phyloP scores from a whole-genome alignment of 192 early-diverging fungal species.

The Coemansia sp. region DNA sequence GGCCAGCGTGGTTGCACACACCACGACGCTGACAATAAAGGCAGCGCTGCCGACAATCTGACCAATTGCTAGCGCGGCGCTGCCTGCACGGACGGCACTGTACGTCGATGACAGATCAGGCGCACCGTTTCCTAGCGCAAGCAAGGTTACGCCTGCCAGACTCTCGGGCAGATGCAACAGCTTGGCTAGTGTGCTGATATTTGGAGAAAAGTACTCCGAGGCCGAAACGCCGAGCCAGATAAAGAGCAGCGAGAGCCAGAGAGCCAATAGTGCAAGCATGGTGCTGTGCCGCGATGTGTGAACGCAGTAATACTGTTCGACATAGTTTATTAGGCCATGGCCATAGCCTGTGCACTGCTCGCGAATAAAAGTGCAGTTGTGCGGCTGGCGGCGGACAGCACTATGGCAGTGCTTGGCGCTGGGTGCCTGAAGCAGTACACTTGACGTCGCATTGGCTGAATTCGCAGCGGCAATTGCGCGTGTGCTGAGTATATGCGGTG shows the following conservation, averaged over 20 bases:
- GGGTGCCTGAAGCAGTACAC: not conserved
- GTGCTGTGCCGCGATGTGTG: slow-evolving; percentile 11
- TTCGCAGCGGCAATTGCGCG: not conserved
- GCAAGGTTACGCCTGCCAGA: slow-evolving; percentile 75
- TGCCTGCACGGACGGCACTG: slow-evolving; percentile 67
- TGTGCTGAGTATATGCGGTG: not conserved
- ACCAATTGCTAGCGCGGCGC: slow-evolving; percentile 81
- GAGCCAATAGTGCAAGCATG: slow-evolving; percentile 53
- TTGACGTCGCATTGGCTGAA: not conserved
- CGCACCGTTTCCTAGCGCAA: slow-evolving; percentile 89
- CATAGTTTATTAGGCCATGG: slow-evolving; percentile 57
- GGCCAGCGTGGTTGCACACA: slow-evolving; percentile 79
- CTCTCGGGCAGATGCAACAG: slow-evolving; percentile 79
- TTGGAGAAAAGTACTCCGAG: slow-evolving; percentile 85
- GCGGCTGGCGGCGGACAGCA: slow-evolving; percentile 55
- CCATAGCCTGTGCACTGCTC: slow-evolving; percentile 64
- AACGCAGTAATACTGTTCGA: slow-evolving; percentile 55
- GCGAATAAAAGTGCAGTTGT: slow-evolving; percentile 61
- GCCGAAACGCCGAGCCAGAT: slow-evolving; percentile 76
- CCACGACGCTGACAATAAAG: slow-evolving; percentile 83
- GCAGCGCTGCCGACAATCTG: slow-evolving; percentile 86
- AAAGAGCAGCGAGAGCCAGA: slow-evolving; percentile 75
- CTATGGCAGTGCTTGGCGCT: slow-evolving; percentile 22
- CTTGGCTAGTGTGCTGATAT: slow-evolving; percentile 76
- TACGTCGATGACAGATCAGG: slow-evolving; percentile 92